These are phyloP conservation scores for Luvunga scandens DNA, from an alignment of 345 rosid genomes.

Conservation along the genomic window DNA sequence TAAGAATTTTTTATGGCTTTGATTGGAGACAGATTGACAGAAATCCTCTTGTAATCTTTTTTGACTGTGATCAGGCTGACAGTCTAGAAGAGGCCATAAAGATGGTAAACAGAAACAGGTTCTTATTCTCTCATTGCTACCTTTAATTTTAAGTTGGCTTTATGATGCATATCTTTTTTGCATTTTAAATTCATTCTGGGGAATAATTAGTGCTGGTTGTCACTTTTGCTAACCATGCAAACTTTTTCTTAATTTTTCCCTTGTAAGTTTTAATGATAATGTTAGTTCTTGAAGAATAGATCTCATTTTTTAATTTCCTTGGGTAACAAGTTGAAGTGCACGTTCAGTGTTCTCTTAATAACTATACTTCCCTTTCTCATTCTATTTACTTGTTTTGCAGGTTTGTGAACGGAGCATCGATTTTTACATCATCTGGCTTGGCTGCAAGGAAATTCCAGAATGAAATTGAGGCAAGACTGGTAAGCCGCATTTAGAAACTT, in stretches of 20 bases:
- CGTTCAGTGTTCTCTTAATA: background rate
- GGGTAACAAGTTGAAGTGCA: background rate
- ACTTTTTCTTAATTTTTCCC: background rate
- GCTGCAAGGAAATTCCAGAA: constrained; percentile 46
- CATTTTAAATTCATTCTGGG: background rate
- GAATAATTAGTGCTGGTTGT: constrained; percentile 4
- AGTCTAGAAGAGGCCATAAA: constrained; percentile 41
- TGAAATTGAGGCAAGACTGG: constrained; percentile 40
- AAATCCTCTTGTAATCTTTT: constrained; percentile 1
- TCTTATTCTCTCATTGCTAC: background rate
- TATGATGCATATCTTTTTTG: constrained; percentile 2
- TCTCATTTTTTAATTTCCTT: background rate
- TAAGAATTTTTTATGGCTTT: background rate
- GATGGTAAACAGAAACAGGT: constrained; percentile 41
- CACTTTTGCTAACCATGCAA: background rate
- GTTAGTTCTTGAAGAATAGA: too few relatives aligned
- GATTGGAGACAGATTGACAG: constrained; percentile 12
- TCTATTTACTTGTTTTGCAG: constrained; percentile 17
- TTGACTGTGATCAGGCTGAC: constrained; percentile 31
- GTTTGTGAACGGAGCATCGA: constrained; percentile 38
- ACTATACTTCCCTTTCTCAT: background rate
- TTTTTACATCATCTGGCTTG: constrained; percentile 40
- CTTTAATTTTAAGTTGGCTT: constrained; percentile 14
- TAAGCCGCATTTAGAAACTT: constrained; percentile 16
- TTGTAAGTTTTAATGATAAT: background rate